phyloP scores from a whole-genome alignment of 2,329 filamentous ascomycete genomes.

The Kalaharituber pfeilii region DNA sequence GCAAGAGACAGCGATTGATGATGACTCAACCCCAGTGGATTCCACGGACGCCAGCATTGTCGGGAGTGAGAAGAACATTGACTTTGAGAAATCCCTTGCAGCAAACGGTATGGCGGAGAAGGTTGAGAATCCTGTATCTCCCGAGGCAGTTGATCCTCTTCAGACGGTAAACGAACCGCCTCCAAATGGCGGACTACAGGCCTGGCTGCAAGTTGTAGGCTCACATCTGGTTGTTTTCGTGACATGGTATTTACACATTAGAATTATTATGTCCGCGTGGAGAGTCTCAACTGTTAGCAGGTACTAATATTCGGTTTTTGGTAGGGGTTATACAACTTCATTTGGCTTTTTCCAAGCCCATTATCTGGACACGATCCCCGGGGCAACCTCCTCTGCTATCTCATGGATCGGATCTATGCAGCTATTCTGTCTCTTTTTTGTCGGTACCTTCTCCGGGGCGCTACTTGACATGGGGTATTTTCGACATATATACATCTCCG shows the following conservation, averaged over 20 bases:
- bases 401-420: slow-evolving; percentile 34
- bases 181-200: slow-evolving; percentile 24
- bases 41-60: background rate
- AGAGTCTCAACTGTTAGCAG: no score
- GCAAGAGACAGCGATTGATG: no score
- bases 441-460: slow-evolving; percentile 29
- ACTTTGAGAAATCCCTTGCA: background rate
- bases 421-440: slow-evolving; percentile 30
- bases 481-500: slow-evolving; percentile 20
- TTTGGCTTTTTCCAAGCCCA: slow-evolving; percentile 33
- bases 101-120: background rate
- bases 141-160: background rate
- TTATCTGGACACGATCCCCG: slow-evolving; percentile 26
- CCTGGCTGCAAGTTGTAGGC: slow-evolving; percentile 25
- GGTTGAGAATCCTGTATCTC: background rate
- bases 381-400: slow-evolving; percentile 26
- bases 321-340: slow-evolving; percentile 14
- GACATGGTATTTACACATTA: no score
- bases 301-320: no score
- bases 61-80: background rate
- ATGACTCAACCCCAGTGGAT: background rate
- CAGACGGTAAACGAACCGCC: slow-evolving; percentile 11
- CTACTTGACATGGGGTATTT: slow-evolving; percentile 30
- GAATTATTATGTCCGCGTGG: no score
- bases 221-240: slow-evolving; percentile 24